Conservation (phyloP, 164 flowering plant species). For the Vitis amurensis region DNA sequence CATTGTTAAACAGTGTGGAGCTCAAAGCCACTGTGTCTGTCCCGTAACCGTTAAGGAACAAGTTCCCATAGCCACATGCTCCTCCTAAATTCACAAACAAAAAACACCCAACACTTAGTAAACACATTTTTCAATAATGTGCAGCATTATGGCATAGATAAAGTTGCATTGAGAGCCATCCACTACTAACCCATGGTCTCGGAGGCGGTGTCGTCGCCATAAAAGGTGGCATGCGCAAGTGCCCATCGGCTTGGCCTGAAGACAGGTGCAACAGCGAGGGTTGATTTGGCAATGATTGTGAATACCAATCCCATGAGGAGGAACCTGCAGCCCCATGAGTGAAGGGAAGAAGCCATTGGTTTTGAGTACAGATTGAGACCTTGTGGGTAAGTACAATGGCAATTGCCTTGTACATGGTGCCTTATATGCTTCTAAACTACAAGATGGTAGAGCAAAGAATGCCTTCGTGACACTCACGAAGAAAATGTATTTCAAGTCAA, state of each 20-base stretch:
- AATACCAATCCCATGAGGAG: slow-evolving; percentile 15
- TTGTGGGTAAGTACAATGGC: background rate
- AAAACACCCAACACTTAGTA: too few species aligned
- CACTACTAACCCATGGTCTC: slow-evolving; percentile 60
- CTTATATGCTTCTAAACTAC: background rate
- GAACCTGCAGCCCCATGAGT: slow-evolving; percentile 19
- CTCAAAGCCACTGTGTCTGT: slow-evolving; percentile 81
- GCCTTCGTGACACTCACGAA: slow-evolving; percentile 45
- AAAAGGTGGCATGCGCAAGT: slow-evolving; percentile 84
- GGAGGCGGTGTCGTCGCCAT: slow-evolving; percentile 82
- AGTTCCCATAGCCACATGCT: slow-evolving; percentile 95
- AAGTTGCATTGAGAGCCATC: too few species aligned
- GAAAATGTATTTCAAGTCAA: background rate
- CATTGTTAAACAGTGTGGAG: slow-evolving; percentile 69
- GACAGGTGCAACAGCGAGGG: background rate
- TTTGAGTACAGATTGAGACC: background rate
- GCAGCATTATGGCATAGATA: too few species aligned
- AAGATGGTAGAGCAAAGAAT: background rate
- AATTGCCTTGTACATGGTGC: slow-evolving; percentile 6
- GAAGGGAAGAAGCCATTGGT: slow-evolving; percentile 28
- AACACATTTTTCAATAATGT: too few species aligned
- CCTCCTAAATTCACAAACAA: slow-evolving; percentile 52
- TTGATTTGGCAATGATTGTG: slow-evolving; percentile 11
- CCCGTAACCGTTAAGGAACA: slow-evolving; percentile 67
- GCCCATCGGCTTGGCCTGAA: slow-evolving; percentile 55